Percentiles rank a stretch among this genome's conserved stretches.
phyloP scores from a whole-genome alignment of 208 protist species.

The Spongospora subterranea region DNA sequence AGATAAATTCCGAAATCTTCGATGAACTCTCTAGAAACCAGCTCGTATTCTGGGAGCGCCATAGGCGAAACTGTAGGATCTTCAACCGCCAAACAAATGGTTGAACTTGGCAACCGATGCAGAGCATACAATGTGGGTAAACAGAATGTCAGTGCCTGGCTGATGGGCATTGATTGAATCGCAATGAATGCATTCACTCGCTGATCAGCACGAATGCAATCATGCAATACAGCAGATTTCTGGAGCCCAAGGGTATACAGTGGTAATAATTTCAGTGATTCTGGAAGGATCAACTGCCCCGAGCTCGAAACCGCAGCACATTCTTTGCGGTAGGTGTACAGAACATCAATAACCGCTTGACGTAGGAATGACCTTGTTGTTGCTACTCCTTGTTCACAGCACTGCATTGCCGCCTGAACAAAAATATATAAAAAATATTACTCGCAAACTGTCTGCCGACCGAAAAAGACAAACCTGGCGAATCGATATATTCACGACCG shows the following conservation, averaged over 20 bases:
- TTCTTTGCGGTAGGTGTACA: slow-evolving; percentile 61
- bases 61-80: slow-evolving; percentile 13
- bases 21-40: slow-evolving; percentile 28
- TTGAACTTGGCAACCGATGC: not conserved
- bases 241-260: slow-evolving; percentile 67
- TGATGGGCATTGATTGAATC: not conserved
- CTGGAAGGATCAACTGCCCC: slow-evolving; percentile 71
- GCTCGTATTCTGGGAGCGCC: slow-evolving; percentile 7
- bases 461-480: slow-evolving; percentile 46
- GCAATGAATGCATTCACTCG: slow-evolving; percentile 23
- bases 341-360: slow-evolving; percentile 50
- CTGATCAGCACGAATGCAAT: slow-evolving; percentile 39
- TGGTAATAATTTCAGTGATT: slow-evolving; percentile 71
- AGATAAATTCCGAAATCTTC: slow-evolving; percentile 27
- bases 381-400: not conserved
- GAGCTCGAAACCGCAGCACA: slow-evolving; percentile 62
- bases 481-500: slow-evolving; percentile 64
- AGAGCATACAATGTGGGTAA: not conserved
- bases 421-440: not conserved
- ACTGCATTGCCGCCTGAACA: not conserved
- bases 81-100: not conserved
- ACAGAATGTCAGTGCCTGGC: slow-evolving; percentile 30
- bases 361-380: not conserved
- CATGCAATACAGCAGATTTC: slow-evolving; percentile 35
- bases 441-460: not conserved